A percentile compares a stretch with the other conserved stretches of the same genome.
phyloP scores from a whole-genome alignment of 2,329 filamentous ascomycete genomes.

The Didymella lethalis region DNA sequence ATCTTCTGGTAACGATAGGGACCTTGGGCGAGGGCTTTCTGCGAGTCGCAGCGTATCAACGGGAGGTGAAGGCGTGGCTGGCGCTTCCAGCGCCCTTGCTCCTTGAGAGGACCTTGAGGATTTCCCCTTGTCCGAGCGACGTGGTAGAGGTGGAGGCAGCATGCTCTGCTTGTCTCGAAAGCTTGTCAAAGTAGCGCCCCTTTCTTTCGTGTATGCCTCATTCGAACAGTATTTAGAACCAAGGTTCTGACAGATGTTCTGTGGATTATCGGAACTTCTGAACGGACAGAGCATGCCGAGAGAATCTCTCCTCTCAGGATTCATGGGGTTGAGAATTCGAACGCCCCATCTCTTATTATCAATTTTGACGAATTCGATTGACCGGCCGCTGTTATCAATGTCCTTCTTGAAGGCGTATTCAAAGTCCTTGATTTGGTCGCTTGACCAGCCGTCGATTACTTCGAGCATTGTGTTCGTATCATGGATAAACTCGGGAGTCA shows the following conservation, averaged over 20 bases:
- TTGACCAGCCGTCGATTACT: conserved; percentile 11
- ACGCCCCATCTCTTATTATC: conserved; percentile 3
- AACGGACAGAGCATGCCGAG: background rate
- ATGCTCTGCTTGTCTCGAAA: conserved; percentile 4
- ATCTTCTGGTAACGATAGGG: background rate
- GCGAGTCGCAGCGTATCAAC: background rate
- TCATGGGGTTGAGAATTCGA: conserved; percentile 1
- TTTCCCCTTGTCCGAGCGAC: background rate
- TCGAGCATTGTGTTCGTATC: conserved; percentile 26
- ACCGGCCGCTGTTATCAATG: conserved; percentile 4
- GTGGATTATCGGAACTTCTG: background rate
- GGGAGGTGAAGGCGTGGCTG: background rate
- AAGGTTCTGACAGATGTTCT: background rate
- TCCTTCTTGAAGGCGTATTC: conserved; percentile 15
- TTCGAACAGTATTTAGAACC: conserved; percentile 10
- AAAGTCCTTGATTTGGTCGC: conserved; percentile 1
- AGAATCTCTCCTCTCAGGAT: background rate
- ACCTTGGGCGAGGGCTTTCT: background rate
- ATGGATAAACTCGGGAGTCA: conserved; percentile 15
- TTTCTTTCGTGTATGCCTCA: background rate
- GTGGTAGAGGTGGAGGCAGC: background rate
- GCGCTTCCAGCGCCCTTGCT: too few species aligned
- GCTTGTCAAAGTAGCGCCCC: background rate
- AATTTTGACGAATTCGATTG: background rate
- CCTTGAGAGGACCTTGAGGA: background rate